Evolutionary conservation across 371 early-diverging fungal species (phyloP), one percentile per base, ranked within the genome.

Genomic region (Capillidium heterosporum): DNA sequence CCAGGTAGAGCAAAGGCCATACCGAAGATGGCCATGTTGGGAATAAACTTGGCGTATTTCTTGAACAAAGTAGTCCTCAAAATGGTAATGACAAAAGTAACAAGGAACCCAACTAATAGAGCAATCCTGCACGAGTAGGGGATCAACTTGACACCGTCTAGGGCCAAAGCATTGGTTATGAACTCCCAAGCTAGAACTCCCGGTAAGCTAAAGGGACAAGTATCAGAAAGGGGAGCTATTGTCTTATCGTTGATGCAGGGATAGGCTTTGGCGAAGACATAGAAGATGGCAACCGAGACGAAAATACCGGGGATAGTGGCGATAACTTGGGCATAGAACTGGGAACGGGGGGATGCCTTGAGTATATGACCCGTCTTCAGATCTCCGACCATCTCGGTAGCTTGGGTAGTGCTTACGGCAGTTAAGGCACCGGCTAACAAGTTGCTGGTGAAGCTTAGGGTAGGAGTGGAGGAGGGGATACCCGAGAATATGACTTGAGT

Each of bases 301-400:
- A 40, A 72, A 44, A 78, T 70, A 32, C 80, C 78, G 59, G 75
- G 73, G 61, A 74, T 63, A 13, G 78, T 74, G 15, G 76, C 81
- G n/a, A 78, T 64, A 32, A 76, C 60, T 61, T 81, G 80, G 43
- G 78, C 77, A 60, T 65, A 69, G 67, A 81, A 72, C 63, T 76
- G 77, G 58, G 79, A 73, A 21, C 72, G 66, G 32, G 79, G 81
- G 28, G 76, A 72, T 11, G 81, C 76, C 41, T 70, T 71, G 23
- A 78, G 59, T 21, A 79, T 50, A 42, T 79, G 75, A 57, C 72
- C 81, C 7, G 78, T 74, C 68, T 79, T 81, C 21, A 78, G 66
- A 70, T 79, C 80, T 54, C 74, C 69, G 27, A 81, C 75, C 78
- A 81, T 76, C 56, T 79, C 80, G 24, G 76, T 76, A 56, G 77